Base-by-base conservation (phyloP, 1,139 yeast genomes). In the Saccharomyces hybrid region DNA sequence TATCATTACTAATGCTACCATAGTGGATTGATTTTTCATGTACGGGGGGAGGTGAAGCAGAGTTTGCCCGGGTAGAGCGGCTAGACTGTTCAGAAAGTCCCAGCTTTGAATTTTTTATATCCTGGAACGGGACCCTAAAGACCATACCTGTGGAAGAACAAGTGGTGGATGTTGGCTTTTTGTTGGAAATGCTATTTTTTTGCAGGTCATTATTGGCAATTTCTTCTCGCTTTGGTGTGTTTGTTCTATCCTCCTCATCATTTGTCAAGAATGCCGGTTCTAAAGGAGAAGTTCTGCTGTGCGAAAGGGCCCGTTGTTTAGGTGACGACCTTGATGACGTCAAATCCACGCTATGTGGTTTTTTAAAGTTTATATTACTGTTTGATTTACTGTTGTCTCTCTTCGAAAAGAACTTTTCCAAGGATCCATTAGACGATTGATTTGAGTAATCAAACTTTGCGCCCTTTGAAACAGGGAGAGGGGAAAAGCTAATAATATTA, bases 121-220 rank as follows among this genome's bases (percentile, higher is more conserved):
- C 84, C 61, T 82, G 86, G 62, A 83, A 83, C 0, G 88, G 88
- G 20, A 81, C 74, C 62, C 88, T 73, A 65, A 83, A 83, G 1
- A 67, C 64, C 69, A 69, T 64, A 23, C 72, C 72, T 38, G 63
- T 64, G 6, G 66, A 62, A 1, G 71, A 67, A 49, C 69, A 65
- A 6, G 71, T 66, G 5, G 63, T 60, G 2, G 26, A 20, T 20
- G 9, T 48, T 31, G 27, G 50, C 41, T 2, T 48, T 11, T 4
- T 48, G 25, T 9, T 38, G 13, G 44, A 38, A 16, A 13, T 16
- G 6, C 6, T 0, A 11, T 16, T 16, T 20, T 13, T 38, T 38
- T 25, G 23, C 25, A 8, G 44, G 13, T 13, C 25, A 16, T 1
- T 13, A 8, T 38, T 13, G 25, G 13, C 44, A 38, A 11, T 38